Evolutionary conservation across 2,329 filamentous ascomycete species (phyloP), one percentile per base, ranked within the genome.

Genomic region (Elsinoe fawcettii): DNA sequence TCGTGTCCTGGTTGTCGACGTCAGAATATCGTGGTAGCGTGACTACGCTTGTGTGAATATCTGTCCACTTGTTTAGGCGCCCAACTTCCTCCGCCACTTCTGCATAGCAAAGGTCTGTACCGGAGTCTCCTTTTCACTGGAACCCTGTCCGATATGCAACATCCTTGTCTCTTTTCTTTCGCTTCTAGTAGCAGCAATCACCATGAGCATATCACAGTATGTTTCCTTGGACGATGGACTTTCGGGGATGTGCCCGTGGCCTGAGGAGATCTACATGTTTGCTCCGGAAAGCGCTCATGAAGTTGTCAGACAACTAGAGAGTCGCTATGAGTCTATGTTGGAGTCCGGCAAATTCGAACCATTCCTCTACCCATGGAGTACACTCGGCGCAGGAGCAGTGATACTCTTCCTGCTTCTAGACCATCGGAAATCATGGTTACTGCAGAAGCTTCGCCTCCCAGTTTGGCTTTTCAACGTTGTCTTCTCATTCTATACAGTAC

Each of bases 341-440:
- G 61, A 65, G 18, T 66, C 73, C 20, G 74, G 73, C 23, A 61
- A 71, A 49, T 72, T 67, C 20, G 60, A 70, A 34, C 74, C 75
- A 3, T 74, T 76, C 59, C 58, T 74, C 1, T 77, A 75, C 58
- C 76, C 76, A 1, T 75, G 69, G 66, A 69, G 67, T 7, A 64
- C 67, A 0, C 43, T 74, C 2, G 74, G 74, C 12, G 69, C 70
- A 1, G 62, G 68, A 2, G 39, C 74, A 0, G 69, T 78, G 5
- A 65, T 81, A n/a, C 56, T 74, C 9, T 79, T 79, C 57, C 71
- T 83, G 14, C 66, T 80, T 5, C 69, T 82, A 55, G 76, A 78
- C n/a, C 74, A 77, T 59, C 69, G 69, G 41, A 68, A 69, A 27
- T 70, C 69, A 22, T 66, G 67, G 46, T 66, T 69, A 58, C 66